phyloP scores from a whole-genome alignment of 2,329 filamentous ascomycete species.

The Epichloe baconii region DNA sequence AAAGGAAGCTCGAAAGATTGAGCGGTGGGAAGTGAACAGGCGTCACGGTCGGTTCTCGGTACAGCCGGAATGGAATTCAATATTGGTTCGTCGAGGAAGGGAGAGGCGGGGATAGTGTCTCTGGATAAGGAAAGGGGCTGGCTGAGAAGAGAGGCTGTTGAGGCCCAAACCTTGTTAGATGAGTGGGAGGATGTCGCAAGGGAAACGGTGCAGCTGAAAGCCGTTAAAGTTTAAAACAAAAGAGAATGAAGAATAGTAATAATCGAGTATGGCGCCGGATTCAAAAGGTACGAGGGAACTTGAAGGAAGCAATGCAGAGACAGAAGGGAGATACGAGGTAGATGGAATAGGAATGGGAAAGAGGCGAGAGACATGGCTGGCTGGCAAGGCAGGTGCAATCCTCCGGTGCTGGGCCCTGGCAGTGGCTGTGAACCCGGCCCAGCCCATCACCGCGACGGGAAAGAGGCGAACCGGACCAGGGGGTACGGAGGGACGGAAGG shows the following conservation, averaged over 20 bases:
- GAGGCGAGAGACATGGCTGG: not conserved
- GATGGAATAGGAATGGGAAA: not conserved
- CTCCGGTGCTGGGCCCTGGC: not conserved
- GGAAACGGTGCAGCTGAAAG: not conserved
- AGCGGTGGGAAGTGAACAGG: not conserved
- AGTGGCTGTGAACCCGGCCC: not conserved
- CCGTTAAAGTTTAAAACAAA: not conserved
- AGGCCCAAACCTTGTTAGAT: not conserved
- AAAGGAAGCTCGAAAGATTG: not conserved
- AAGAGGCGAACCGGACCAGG: not conserved
- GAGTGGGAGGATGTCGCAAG: not conserved
- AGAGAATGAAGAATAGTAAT: not conserved
- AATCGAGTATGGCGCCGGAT: not conserved
- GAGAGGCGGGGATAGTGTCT: not conserved
- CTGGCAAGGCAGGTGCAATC: not conserved
- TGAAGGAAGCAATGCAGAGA: not conserved
- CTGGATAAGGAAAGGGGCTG: constrained; percentile 2
- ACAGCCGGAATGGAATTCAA: not conserved
- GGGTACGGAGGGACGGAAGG: not conserved
- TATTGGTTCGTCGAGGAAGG: not conserved
- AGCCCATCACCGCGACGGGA: not conserved
- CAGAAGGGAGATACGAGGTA: too few relatives aligned
- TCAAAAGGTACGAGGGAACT: not conserved
- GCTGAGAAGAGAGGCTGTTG: not conserved
- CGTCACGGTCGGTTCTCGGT: not conserved